These are phyloP conservation scores for Acanthamoeba lenticulata DNA, from an alignment of 208 protist species.

Conservation along the genomic window DNA sequence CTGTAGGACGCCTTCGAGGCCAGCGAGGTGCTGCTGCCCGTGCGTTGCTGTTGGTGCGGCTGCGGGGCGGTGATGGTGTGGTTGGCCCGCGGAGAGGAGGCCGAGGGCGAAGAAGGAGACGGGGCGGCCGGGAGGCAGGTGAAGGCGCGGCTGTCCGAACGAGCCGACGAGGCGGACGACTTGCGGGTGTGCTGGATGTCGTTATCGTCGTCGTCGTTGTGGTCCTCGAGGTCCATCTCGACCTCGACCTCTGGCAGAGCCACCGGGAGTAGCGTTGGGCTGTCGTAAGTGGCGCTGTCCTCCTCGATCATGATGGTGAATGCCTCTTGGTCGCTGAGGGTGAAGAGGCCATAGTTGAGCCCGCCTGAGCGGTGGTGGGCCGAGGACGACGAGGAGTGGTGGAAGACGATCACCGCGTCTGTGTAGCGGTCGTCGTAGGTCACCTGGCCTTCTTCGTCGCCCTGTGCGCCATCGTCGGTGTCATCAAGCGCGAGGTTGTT, in stretches of 20 bases:
- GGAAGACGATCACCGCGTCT: background rate
- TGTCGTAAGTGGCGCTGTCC: background rate
- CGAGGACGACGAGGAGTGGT: background rate
- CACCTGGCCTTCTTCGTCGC: background rate
- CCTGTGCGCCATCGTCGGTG: background rate
- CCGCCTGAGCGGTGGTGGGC: background rate
- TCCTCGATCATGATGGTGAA: slow-evolving; percentile 30
- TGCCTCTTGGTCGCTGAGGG: background rate
- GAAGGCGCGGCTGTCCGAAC: background rate
- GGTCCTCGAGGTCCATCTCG: background rate
- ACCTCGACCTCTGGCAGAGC: background rate
- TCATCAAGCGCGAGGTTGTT: background rate
- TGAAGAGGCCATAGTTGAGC: background rate
- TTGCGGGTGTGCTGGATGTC: background rate
- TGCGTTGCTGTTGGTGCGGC: too few relatives aligned
- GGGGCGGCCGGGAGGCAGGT: too few relatives aligned
- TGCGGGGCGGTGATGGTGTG: too few relatives aligned
- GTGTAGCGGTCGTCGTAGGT: background rate
- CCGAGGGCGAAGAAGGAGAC: too few relatives aligned
- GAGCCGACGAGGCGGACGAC: background rate
- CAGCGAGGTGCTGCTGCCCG: background rate
- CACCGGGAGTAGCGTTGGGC: background rate
- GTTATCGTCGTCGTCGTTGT: background rate
- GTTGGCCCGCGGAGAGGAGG: too few relatives aligned
- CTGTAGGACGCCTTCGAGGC: background rate